A percentile compares a stretch with the other conserved stretches of the same genome.
Conservation (phyloP, 2,329 filamentous ascomycete genomes). For the Cyphellophora attinorum region DNA sequence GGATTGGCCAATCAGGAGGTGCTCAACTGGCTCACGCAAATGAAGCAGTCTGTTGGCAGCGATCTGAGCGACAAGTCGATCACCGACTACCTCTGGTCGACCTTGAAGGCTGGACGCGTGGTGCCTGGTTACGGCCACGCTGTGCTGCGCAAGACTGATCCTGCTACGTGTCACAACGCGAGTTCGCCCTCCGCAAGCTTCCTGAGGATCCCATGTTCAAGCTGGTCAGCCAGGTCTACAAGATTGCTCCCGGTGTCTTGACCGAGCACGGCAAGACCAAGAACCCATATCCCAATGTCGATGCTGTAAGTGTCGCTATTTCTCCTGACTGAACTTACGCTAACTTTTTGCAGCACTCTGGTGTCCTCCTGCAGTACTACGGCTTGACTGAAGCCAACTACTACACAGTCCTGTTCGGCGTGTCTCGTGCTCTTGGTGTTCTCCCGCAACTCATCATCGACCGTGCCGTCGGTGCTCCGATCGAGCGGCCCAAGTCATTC, state of each 20-base stretch:
- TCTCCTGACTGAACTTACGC: slow-evolving; percentile 5
- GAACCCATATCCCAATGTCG: slow-evolving; percentile 99
- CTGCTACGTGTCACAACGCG: slow-evolving; percentile 95
- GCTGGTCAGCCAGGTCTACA: slow-evolving; percentile 99
- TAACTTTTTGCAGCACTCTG: slow-evolving; percentile 58
- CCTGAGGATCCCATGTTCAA: slow-evolving; percentile 99
- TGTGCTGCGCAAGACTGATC: slow-evolving; percentile 98
- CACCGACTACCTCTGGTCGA: slow-evolving; percentile 97
- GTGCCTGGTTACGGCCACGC: slow-evolving; percentile 98
- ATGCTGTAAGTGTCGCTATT: slow-evolving; percentile 50
- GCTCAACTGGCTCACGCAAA: slow-evolving; percentile 96
- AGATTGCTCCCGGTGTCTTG: slow-evolving; percentile 94
- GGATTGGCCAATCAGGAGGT: slow-evolving; percentile 99
- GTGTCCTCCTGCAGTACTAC: slow-evolving; percentile 99
- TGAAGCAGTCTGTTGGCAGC: slow-evolving; percentile 91
- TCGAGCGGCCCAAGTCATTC: slow-evolving; percentile 98
- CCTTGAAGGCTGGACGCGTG: slow-evolving; percentile 88
- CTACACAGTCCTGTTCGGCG: slow-evolving; percentile 99
- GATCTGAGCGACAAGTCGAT: slow-evolving; percentile 94
- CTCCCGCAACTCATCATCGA: slow-evolving; percentile 99
- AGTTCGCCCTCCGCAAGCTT: slow-evolving; percentile 88
- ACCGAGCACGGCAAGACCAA: slow-evolving; percentile 99
- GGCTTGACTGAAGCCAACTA: slow-evolving; percentile 97
- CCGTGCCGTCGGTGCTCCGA: slow-evolving; percentile 90
- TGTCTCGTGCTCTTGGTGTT: slow-evolving; percentile 94